These are phyloP conservation scores for Ophiostoma angusticollis DNA, from an alignment of 2,329 filamentous ascomycete species.

Conservation along the genomic window DNA sequence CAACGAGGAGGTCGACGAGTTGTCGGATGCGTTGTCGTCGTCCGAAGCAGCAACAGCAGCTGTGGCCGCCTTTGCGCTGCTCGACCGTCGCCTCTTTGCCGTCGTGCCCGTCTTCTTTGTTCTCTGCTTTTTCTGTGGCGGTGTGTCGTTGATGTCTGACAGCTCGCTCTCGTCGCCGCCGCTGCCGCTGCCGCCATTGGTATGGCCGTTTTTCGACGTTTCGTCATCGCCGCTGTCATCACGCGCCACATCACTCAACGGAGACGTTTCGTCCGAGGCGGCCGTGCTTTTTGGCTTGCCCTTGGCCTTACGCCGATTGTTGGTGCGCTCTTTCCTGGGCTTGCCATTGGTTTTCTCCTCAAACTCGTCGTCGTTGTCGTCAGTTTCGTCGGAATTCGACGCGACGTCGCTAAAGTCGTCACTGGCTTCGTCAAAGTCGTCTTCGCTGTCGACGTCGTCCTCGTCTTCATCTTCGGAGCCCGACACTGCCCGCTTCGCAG, in stretches of 20 bases:
- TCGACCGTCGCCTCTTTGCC: not conserved
- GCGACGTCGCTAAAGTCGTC: conserved; percentile 6
- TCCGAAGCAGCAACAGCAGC: too few relatives aligned
- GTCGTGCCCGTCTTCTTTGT: not conserved
- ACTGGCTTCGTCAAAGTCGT: not conserved
- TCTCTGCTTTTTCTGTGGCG: not conserved
- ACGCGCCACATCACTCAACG: conserved; percentile 5
- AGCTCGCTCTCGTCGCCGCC: conserved; percentile 67
- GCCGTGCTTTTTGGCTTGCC: conserved; percentile 4
- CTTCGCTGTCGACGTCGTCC: not conserved
- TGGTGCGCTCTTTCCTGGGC: conserved; percentile 4
- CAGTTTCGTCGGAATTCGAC: conserved; percentile 11
- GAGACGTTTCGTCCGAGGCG: conserved; percentile 8
- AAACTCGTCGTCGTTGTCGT: conserved; percentile 7
- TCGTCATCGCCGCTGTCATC: not conserved
- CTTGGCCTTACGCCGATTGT: not conserved
- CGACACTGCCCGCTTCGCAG: not conserved
- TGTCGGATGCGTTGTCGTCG: conserved; percentile 26
- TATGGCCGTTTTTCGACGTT: not conserved
- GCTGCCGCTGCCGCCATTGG: conserved; percentile 38
- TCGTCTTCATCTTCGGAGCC: conserved; percentile 6
- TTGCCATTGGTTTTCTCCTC: not conserved
- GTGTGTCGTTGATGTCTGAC: conserved; percentile 18
- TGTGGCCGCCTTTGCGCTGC: too few relatives aligned
- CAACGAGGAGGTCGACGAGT: conserved; percentile 43